Percentiles rank a stretch among this genome's conserved stretches.
Evolutionary conservation across 257 asterid species (phyloP).

Genomic region (Solanum peruvianum): DNA sequence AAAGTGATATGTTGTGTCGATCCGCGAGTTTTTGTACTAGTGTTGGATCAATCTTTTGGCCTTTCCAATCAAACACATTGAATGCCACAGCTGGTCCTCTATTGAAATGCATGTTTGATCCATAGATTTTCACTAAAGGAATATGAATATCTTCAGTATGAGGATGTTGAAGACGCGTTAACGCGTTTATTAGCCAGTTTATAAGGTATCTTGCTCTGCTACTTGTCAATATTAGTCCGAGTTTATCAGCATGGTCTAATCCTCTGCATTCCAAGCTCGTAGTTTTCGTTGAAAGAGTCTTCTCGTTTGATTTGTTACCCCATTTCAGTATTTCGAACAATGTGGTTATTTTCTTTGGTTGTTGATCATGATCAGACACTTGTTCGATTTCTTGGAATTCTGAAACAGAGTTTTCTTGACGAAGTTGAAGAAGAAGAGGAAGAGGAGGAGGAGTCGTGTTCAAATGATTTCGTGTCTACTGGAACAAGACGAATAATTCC

Average conservation of each 20-base stretch:
- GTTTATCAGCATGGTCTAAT: slow-evolving; percentile 59
- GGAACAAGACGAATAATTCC: slow-evolving; percentile 58
- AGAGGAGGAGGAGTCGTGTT: not conserved
- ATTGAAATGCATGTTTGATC: slow-evolving; percentile 46
- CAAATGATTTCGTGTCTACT: not conserved
- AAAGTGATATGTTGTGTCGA: slow-evolving; percentile 47
- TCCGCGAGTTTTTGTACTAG: slow-evolving; percentile 77
- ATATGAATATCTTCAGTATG: slow-evolving; percentile 41
- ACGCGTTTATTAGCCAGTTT: slow-evolving; percentile 69
- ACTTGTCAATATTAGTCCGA: slow-evolving; percentile 57
- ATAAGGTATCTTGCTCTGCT: slow-evolving; percentile 35
- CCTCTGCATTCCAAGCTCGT: slow-evolving; percentile 29
- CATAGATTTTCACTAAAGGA: slow-evolving; percentile 41
- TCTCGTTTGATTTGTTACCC: not conserved
- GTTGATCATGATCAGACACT: not conserved
- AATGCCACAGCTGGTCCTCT: slow-evolving; percentile 62
- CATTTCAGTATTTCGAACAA: slow-evolving; percentile 12
- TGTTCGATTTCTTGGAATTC: not conserved
- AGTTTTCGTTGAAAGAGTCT: not conserved
- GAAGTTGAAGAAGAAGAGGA: not conserved
- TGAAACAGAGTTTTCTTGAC: slow-evolving; percentile 7
- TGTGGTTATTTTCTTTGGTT: slow-evolving; percentile 6
- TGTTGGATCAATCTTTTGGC: slow-evolving; percentile 50
- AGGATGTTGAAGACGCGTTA: slow-evolving; percentile 50
- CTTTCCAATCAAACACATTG: slow-evolving; percentile 82